Evolutionary conservation across 176 grass and related monocot species (phyloP).

Genomic region (Themeda triandra): DNA sequence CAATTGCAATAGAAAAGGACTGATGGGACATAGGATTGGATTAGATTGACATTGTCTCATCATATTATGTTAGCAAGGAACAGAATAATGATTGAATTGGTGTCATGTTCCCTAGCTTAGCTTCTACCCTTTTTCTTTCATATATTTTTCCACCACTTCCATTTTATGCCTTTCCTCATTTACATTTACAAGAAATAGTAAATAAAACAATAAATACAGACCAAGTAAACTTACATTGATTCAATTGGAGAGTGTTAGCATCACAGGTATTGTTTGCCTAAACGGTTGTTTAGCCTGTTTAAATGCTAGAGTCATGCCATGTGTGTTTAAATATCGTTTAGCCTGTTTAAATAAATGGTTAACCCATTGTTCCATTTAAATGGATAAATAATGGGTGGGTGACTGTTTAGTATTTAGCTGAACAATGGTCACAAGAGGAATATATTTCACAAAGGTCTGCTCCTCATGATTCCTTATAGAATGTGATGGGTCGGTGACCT

Average conservation of each 20-base stretch:
- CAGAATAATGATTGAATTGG: too few relatives aligned
- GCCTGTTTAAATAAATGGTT: not conserved
- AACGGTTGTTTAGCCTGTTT: not conserved
- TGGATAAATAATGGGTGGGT: not conserved
- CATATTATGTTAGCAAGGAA: too few relatives aligned
- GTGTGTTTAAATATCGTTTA: not conserved
- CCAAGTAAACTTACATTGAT: not conserved
- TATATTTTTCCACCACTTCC: too few relatives aligned
- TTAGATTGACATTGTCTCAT: too few relatives aligned
- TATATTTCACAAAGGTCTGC: constrained; percentile 6
- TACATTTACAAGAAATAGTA: not conserved
- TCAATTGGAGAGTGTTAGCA: not conserved
- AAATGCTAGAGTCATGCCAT: not conserved
- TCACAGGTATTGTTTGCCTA: constrained; percentile 3
- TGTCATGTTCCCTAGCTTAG: too few relatives aligned
- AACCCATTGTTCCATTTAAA: not conserved
- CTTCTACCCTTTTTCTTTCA: too few relatives aligned
- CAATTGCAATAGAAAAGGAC: not conserved
- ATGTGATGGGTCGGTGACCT: not conserved
- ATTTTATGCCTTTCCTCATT: constrained; percentile 17
- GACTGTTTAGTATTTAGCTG: not conserved
- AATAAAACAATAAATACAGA: not conserved
- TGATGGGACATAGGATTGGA: not conserved
- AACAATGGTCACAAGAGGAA: not conserved
- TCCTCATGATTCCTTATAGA: constrained; percentile 42